Evolutionary conservation across 2,329 filamentous ascomycete genomes (phyloP), one percentile per base, ranked within the genome.

Genomic region (Pseudogymnoascus sp.): DNA sequence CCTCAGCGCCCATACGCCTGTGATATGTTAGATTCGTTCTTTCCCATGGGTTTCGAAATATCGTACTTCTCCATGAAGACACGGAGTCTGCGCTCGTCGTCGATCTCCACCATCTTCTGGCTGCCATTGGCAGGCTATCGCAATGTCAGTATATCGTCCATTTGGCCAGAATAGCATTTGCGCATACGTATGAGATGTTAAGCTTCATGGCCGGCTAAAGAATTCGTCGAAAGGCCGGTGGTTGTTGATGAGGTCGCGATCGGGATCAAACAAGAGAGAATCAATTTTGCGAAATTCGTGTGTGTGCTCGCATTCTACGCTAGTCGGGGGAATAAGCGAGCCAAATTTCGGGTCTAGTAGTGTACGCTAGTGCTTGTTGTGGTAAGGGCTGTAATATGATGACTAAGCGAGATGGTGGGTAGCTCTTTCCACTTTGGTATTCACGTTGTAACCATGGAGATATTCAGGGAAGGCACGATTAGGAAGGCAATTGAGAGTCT

Each of bases 1-100:
- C 90, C 83, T 97, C 90, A 74, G 88, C 85, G 76, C 90, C 90
- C 90, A 94, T 94, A 82, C 87, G 74, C 68, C 70, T 68, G 61
- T 10, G 33, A 40, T 31, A 26, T 63, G 64, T 69, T 62, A 69
- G 67, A 60, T 36, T 61, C 47, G 35, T 66, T 40, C 47, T 35
- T 26, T 41, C 58, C 63, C 64, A 65, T 63, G 67, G 68, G 67
- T 65, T 64, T 66, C 69, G 70, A 71, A 84, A 85, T 77, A 86
- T 89, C 89, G 81, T 90, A 90, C 86, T 92, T 92, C 81, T 97
- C 94, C 88, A 96, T 92, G 87, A 97, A 97, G 83, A 94, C 85
- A 78, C 91, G 89, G 79, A 97, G 87, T 87, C 96, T 97, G 83
- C 92, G 92, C 82, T 99, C 95, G 89, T 99, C 95, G 77, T 99